Percentiles rank a stretch among this genome's conserved stretches.
phyloP scores from a whole-genome alignment of 106 monocot species.

The Dendrobium huoshanense region DNA sequence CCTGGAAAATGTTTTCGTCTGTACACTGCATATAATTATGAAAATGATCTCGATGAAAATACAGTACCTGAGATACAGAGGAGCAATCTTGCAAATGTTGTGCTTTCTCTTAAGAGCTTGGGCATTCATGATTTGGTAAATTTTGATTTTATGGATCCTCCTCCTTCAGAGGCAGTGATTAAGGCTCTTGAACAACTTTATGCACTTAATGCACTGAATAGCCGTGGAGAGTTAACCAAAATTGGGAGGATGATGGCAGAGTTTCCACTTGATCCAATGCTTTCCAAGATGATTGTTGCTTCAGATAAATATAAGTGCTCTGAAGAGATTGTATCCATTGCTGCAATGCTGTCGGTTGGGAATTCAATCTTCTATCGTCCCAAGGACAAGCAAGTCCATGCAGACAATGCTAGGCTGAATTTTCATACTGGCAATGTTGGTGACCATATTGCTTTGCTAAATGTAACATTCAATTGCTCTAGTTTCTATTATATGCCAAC shows the following conservation, averaged over 20 bases:
- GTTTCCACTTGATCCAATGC: constrained; percentile 94
- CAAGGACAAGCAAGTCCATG: constrained; percentile 94
- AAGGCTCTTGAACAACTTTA: constrained; percentile 80
- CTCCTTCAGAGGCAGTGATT: constrained; percentile 82
- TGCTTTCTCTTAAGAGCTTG: constrained; percentile 84
- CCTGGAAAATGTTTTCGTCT: constrained; percentile 91
- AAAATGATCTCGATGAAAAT: constrained; percentile 84
- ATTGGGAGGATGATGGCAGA: constrained; percentile 92
- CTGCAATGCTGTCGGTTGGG: constrained; percentile 81
- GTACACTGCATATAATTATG: constrained; percentile 86
- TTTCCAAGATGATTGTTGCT: constrained; percentile 96
- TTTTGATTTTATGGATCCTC: constrained; percentile 97
- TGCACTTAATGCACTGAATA: constrained; percentile 83
- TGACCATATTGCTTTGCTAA: constrained; percentile 84
- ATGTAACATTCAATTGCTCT: constrained; percentile 31
- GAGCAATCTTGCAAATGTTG: constrained; percentile 88
- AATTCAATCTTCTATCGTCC: constrained; percentile 97
- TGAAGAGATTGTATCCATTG: constrained; percentile 67
- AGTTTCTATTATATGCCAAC: neutral
- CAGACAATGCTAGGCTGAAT: constrained; percentile 86
- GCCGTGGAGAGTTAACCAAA: constrained; percentile 77
- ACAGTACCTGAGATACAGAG: constrained; percentile 91
- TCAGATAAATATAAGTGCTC: constrained; percentile 87
- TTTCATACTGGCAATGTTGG: constrained; percentile 94
- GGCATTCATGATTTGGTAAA: constrained; percentile 85